phyloP scores from a whole-genome alignment of 75 land plant species.

The Picea glauca region DNA sequence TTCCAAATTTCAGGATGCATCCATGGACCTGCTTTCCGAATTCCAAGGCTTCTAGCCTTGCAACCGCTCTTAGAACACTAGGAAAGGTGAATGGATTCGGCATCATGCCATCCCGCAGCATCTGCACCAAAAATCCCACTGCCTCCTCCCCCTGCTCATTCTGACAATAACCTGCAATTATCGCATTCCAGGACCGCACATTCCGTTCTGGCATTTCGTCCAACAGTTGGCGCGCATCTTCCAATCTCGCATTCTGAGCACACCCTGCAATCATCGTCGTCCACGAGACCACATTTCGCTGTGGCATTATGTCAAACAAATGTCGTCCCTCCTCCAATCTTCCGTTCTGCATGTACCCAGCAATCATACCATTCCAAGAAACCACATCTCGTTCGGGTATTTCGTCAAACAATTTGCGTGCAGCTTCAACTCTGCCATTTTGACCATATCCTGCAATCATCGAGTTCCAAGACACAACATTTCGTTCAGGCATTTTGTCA shows the following conservation, averaged over 20 bases:
- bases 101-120: background rate
- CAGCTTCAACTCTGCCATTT: background rate
- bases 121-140: background rate
- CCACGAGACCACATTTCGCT: slow-evolving; percentile 4
- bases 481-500: too few species aligned
- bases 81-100: slow-evolving; percentile 2
- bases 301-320: background rate
- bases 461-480: too few species aligned
- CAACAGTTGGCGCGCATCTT: background rate
- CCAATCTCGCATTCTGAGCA: slow-evolving; percentile 6
- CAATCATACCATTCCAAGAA: too few species aligned
- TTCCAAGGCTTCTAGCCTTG: slow-evolving; percentile 9
- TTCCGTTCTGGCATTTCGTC: background rate
- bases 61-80: slow-evolving; percentile 6
- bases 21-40: slow-evolving; percentile 12
- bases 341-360: too few species aligned
- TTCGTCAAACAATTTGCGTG: too few species aligned
- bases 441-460: too few species aligned
- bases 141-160: background rate
- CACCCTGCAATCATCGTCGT: background rate
- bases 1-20: background rate
- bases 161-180: slow-evolving; percentile 15
- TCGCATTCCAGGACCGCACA: background rate
- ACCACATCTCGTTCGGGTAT: too few species aligned
- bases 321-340: too few species aligned